These are phyloP conservation scores for Phaffomyces opuntiae DNA, from an alignment of 805 yeast species.

Conservation along the genomic window DNA sequence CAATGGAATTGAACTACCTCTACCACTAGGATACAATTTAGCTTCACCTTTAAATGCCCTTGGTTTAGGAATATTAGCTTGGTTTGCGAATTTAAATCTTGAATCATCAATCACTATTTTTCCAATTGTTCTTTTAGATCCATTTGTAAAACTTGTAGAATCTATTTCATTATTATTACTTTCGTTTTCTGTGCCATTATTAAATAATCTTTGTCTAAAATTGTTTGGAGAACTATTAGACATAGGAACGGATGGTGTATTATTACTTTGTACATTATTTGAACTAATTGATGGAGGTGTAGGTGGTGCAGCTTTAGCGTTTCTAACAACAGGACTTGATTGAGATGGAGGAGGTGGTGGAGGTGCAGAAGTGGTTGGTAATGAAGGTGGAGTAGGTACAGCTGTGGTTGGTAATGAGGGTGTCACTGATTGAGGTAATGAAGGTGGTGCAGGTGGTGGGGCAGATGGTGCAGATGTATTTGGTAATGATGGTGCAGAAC, in stretches of 20 bases:
- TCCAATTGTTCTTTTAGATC: slow-evolving; percentile 6
- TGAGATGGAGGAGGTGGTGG: neutral
- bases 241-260: neutral
- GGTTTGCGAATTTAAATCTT: slow-evolving; percentile 34
- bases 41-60: slow-evolving; percentile 62
- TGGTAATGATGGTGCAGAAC: slow-evolving; percentile 9
- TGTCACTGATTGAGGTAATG: neutral
- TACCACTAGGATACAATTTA: slow-evolving; percentile 88
- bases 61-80: slow-evolving; percentile 77
- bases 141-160: neutral
- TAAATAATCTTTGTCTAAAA: slow-evolving; percentile 17
- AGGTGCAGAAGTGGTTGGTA: neutral
- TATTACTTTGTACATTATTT: too few species aligned
- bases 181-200: slow-evolving; percentile 5
- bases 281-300: neutral
- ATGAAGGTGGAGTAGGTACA: neutral
- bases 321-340: neutral
- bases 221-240: slow-evolving; percentile 1
- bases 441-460: slow-evolving; percentile 16
- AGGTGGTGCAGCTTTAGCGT: neutral
- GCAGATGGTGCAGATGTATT: slow-evolving; percentile 12
- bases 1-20: slow-evolving; percentile 87
- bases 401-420: too few species aligned
- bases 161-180: too few species aligned
- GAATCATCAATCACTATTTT: slow-evolving; percentile 37